phyloP scores from a whole-genome alignment of 805 yeast species.

The Candida coquimbonensis region DNA sequence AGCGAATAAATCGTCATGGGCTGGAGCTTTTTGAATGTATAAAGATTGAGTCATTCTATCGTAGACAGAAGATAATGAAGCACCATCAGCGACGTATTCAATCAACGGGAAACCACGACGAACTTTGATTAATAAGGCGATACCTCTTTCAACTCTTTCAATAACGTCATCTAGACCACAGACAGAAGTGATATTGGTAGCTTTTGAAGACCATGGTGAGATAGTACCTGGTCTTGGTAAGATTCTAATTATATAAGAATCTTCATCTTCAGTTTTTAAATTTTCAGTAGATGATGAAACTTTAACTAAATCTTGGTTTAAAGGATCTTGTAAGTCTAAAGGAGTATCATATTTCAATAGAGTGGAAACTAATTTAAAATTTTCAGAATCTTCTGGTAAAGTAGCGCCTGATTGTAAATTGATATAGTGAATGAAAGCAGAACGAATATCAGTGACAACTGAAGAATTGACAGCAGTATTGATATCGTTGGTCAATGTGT shows the following conservation, averaged over 20 bases:
- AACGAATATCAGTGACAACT: slow-evolving; percentile 61
- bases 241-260: slow-evolving; percentile 59
- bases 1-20: slow-evolving; percentile 63
- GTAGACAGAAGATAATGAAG: slow-evolving; percentile 62
- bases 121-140: slow-evolving; percentile 64
- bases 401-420: slow-evolving; percentile 38
- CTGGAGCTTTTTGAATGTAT: slow-evolving; percentile 55
- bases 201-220: slow-evolving; percentile 99
- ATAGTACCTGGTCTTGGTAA: slow-evolving; percentile 94
- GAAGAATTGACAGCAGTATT: slow-evolving; percentile 59
- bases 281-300: slow-evolving; percentile 26
- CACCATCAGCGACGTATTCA: slow-evolving; percentile 45
- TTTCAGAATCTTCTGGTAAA: slow-evolving; percentile 21
- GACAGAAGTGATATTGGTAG: slow-evolving; percentile 86
- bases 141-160: slow-evolving; percentile 87
- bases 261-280: slow-evolving; percentile 29
- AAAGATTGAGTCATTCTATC: slow-evolving; percentile 93
- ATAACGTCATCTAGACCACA: slow-evolving; percentile 72
- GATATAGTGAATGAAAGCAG: slow-evolving; percentile 78
- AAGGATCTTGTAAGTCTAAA: slow-evolving; percentile 44
- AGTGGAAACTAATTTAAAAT: slow-evolving; percentile 45
- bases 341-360: slow-evolving; percentile 72
- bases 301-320: slow-evolving; percentile 34
- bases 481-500: slow-evolving; percentile 63
- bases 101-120: slow-evolving; percentile 64